Base-by-base conservation (phyloP, 176 grass and related monocot genomes). In the Avena atlantica region DNA sequence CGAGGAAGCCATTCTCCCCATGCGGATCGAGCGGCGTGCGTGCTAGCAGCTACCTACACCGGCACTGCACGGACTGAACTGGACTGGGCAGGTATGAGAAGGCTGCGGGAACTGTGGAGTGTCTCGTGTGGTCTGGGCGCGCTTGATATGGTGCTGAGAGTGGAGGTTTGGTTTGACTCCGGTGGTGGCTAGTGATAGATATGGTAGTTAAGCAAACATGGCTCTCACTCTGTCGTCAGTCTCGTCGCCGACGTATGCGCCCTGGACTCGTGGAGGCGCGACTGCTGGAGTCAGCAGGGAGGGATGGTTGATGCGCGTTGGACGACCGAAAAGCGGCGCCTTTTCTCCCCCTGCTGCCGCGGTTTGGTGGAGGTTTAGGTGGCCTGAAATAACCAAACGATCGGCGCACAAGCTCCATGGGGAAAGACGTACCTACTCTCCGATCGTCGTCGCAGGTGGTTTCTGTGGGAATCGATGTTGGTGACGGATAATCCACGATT, bases 161-260 rank as follows among this genome's bases (percentile, higher is more conserved):
- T 42, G 49, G 63, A 44, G 75, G 77, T 77, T 89, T 78, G 84
- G 88, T 86, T 86, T 90, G 83, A 85, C 88, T 37, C 16, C 51
- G 12, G 50, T 20, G 25, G 50, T 62, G 25, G 62, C 0, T 19
- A 13, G 81, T 53, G 84, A 63, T 86, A 82, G 89, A 45, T 78
- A 62, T 27, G 84, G 89, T 86, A 40, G 84, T 77, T 90, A 86
- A 90, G 48, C 89, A 20, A 86, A 83, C 89, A 23, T 10, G 16
- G 27, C 20, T 67, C 59, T 58, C 20, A 2, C 5, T 8, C 40
- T 0, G 15, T 20, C 0, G 55, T 57, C 55, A 20, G 40, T 47
- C 14, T 56, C 50, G 12, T 42, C 15, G 15, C 21, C 12, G 2
- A 12, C n/a, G 5, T 58, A 16, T 25, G 8, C 6, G 6, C 12